Base-by-base conservation (phyloP, 805 yeast genomes). In the Cyberlindnera americana region DNA sequence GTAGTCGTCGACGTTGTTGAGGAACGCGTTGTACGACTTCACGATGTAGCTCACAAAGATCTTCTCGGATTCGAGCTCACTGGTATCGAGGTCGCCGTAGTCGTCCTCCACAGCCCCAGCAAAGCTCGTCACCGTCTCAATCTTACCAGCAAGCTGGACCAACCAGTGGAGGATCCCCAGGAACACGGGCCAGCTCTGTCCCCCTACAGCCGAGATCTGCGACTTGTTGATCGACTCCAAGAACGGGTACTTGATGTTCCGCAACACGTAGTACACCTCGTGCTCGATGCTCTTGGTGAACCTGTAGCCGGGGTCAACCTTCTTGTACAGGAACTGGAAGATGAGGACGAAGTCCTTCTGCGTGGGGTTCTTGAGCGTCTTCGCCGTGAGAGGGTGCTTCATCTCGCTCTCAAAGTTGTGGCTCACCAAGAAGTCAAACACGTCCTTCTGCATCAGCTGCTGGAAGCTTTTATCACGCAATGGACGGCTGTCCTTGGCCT, bases 191-290 rank as follows among this genome's bases (percentile, higher is more conserved):
- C 96, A 89, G 49, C 79, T 80, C 35, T 83, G 79, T 3, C 95
- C 95, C 6, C 96, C 96, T 11, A 87, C 96, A 0, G 96, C 96
- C 27, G 89, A 78, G 27, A 89, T 81, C 56, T 87, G 95, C 1
- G 93, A 82, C 54, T 89, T 81, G 59, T 83, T 85, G 28, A 90
- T 79, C 0, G 85, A 68, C 29, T 84, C 95, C 42, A 87, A 60
- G 57, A 82, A 87, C 2, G 97, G 96, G 53, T 89, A 89, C 35
- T 75, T 76, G 44, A 88, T 59, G 26, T 69, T 70, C 54, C 77
- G 81, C 50, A 89, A 64, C 15, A 86, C 63, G 15, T 74, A 70
- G 46, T 80, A 83, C 4, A 88, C 83, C 46, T 89, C 96, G 34
- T 75, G 70, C 47, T 88, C 96, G 24, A 84, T 72, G 13, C 85